Conservation (phyloP, 1,284 basidiomycete species). For the Neolentinus lepideus region DNA sequence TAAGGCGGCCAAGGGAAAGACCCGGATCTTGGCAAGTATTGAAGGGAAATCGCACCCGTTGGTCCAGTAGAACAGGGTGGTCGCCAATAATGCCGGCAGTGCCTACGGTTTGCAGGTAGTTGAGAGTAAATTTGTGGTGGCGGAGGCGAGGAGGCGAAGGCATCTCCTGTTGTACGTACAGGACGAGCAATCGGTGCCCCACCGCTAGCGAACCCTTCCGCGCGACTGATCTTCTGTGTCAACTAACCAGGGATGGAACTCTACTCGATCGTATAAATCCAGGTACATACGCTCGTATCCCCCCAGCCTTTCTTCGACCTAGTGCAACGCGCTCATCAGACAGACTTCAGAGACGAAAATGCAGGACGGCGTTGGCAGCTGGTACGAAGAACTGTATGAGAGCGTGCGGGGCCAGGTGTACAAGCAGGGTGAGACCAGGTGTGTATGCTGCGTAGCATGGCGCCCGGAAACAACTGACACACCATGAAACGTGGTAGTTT, state of each 20-base stretch:
- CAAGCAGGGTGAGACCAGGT: slow-evolving; percentile 36
- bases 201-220: not conserved
- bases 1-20: too few relatives aligned
- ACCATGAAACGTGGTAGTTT: slow-evolving; percentile 37
- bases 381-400: slow-evolving; percentile 31
- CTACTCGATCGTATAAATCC: not conserved
- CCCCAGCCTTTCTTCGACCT: not conserved
- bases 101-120: too few relatives aligned
- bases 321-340: not conserved
- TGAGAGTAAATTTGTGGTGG: too few relatives aligned
- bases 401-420: slow-evolving; percentile 42
- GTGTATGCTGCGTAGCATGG: slow-evolving; percentile 8
- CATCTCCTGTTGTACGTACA: too few relatives aligned
- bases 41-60: too few relatives aligned
- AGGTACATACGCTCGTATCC: not conserved
- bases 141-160: too few relatives aligned
- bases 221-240: not conserved
- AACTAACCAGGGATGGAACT: not conserved
- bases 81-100: too few relatives aligned
- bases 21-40: too few relatives aligned
- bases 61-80: too few relatives aligned
- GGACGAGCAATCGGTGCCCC: not conserved
- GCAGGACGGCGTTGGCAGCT: not conserved
- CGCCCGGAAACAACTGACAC: slow-evolving; percentile 3
- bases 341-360: not conserved